Evolutionary conservation across 129 eudicot species (phyloP).

Genomic region (Helianthus tuberosus): DNA sequence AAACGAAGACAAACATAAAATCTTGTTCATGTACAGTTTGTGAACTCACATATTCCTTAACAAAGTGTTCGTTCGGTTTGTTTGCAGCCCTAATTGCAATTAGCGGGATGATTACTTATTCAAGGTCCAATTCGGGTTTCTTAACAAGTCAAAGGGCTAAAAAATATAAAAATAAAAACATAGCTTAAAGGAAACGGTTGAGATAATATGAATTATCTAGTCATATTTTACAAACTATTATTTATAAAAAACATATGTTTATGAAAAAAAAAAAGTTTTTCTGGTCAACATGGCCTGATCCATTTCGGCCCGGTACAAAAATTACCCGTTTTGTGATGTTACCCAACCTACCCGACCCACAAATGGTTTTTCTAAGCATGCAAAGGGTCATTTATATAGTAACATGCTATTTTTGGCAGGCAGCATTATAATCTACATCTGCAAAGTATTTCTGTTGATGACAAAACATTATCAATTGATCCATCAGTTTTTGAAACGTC

Average conservation of each 20-base stretch:
- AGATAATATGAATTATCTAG: background rate
- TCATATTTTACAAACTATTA: background rate
- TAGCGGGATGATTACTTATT: background rate
- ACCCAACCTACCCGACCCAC: background rate
- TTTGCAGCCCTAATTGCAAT: background rate
- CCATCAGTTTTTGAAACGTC: conserved; percentile 70
- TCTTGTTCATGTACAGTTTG: too few relatives aligned
- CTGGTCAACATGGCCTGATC: background rate
- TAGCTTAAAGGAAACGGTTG: background rate
- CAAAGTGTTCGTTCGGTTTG: too few relatives aligned
- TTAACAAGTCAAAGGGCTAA: background rate
- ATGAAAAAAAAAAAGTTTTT: background rate
- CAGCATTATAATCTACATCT: conserved; percentile 80
- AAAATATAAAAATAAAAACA: background rate
- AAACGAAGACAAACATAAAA: too few relatives aligned
- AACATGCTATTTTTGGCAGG: conserved; percentile 42
- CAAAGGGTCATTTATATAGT: background rate
- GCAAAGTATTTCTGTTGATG: conserved; percentile 73
- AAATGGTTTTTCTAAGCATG: background rate
- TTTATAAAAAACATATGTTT: background rate
- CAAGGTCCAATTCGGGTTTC: background rate
- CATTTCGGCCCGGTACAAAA: background rate
- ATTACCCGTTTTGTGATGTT: background rate
- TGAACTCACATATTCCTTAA: too few relatives aligned
- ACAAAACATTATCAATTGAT: conserved; percentile 60